phyloP scores from a whole-genome alignment of 2,329 filamentous ascomycete species.

The Clarireedia paspali region DNA sequence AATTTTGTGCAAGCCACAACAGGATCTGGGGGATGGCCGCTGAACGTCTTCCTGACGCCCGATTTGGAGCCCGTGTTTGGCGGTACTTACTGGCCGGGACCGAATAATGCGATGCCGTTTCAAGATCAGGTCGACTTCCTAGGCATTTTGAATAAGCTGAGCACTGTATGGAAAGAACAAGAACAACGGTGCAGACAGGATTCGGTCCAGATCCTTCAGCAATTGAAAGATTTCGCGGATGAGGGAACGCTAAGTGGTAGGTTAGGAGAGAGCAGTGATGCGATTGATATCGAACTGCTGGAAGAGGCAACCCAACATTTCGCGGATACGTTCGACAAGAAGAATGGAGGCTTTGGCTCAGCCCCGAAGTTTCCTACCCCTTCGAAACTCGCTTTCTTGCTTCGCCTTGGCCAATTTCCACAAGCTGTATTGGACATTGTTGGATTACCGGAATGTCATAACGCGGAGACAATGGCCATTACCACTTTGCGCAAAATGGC shows the following conservation, averaged over 20 bases:
- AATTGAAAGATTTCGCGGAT: conserved; percentile 79
- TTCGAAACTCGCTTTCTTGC: conserved; percentile 72
- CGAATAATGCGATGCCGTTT: conserved; percentile 32
- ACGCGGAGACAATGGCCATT: conserved; percentile 71
- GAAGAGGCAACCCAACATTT: conserved; percentile 86
- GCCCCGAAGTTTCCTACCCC: conserved; percentile 89
- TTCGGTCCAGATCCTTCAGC: conserved; percentile 71
- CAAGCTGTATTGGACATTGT: conserved; percentile 74
- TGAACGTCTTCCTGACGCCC: conserved; percentile 95
- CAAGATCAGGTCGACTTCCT: conserved; percentile 69
- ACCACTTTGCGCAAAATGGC: conserved; percentile 75
- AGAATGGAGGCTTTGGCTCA: conserved; percentile 70
- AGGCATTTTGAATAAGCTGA: conserved; percentile 73
- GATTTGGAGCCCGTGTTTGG: conserved; percentile 91
- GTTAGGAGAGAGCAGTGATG: conserved; percentile 46
- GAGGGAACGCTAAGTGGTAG: conserved; percentile 62
- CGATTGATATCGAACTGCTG: conserved; percentile 79
- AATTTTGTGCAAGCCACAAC: conserved; percentile 95
- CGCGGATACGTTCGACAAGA: conserved; percentile 67
- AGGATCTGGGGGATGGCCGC: conserved; percentile 83
- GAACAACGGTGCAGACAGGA: conserved; percentile 76
- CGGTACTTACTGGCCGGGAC: conserved; percentile 82
- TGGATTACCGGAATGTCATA: conserved; percentile 67
- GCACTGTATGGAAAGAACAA: conserved; percentile 70
- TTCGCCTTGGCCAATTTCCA: conserved; percentile 67